These are phyloP conservation scores for Gaeumannomyces sp. DNA, from an alignment of 2,329 filamentous ascomycete species.

Conservation along the genomic window DNA sequence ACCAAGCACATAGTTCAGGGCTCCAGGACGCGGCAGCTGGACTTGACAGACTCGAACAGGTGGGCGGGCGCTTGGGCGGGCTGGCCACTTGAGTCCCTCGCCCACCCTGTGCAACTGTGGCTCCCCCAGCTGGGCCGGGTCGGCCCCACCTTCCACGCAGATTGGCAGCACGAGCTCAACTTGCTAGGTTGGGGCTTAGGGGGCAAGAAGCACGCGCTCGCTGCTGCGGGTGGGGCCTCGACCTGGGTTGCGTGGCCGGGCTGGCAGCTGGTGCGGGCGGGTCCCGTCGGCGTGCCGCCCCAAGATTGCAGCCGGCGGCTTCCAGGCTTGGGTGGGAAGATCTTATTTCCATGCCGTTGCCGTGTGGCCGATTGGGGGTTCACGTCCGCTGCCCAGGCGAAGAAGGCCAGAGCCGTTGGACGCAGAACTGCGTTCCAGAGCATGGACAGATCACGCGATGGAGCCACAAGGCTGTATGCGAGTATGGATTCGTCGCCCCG, in stretches of 20 bases:
- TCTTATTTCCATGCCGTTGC: conserved; percentile 9
- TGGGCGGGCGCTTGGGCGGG: background rate
- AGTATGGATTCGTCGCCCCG: too few relatives aligned
- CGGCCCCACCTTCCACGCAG: background rate
- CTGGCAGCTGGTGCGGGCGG: conserved; percentile 5
- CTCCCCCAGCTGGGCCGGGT: background rate
- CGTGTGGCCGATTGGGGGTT: too few relatives aligned
- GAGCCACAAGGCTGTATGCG: too few relatives aligned
- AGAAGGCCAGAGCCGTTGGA: background rate
- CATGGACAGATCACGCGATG: too few relatives aligned
- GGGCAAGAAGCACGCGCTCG: background rate
- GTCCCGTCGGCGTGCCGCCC: background rate
- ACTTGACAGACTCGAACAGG: background rate
- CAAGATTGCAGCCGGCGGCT: background rate
- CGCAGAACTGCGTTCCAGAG: too few relatives aligned
- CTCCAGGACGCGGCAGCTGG: background rate
- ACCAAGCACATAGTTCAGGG: background rate
- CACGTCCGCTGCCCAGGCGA: too few relatives aligned
- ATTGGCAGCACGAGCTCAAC: background rate
- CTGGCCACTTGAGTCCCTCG: too few relatives aligned
- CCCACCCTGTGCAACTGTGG: too few relatives aligned
- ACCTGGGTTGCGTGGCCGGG: background rate
- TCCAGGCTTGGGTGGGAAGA: conserved; percentile 1
- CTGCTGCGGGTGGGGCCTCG: background rate
- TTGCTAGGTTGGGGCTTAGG: background rate